Base-by-base conservation (phyloP, 805 yeast species). In the Starmera amethionina region DNA sequence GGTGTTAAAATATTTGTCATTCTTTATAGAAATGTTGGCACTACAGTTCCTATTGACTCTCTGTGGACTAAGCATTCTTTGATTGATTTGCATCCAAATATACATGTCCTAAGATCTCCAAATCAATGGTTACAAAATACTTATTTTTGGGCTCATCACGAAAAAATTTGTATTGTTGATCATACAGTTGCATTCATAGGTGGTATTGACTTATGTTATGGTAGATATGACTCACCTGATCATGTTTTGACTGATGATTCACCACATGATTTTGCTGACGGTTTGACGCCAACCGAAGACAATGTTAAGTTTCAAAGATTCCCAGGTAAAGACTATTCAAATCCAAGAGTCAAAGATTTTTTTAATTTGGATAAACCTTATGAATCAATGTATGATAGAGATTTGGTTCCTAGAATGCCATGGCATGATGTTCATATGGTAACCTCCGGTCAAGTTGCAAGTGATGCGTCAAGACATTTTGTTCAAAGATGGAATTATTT, bases 341-440 rank as follows among this genome's bases (percentile, higher is more conserved):
- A 93, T 58, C 96, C 98, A 3, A 73, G 98, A 47, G 87, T 84
- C 13, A 81, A 82, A 52, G 99, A 93, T 58, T 93, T 93, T 57
- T 73, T 59, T 54, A 80, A 72, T 4, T 68, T 93, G 42, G 86
- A 88, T 46, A 77, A 79, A 49, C 97, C 98, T 2, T 87, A 80
- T 53, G 94, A 86, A 38, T 85, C 86, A 18, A 82, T 90, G 93
- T 87, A 87, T 55, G 95, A 93, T 59, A 73, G 99, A 44, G 67
- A 72, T 13, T 59, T 59, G 15, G 72, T 75, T 16, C 97, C 98
- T 3, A 75, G 99, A 51, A 93, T 93, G 99, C 98, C 98, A 9
- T 93, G 98, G 99, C 99, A 93, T 60, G 99, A 93, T 70, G 86
- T 93, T 32, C 97, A 93, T 50, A 93, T 89, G 95, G 78, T 88